Evolutionary conservation across 108 stramenopile species (phyloP), one percentile per base, ranked within the genome.

Genomic region (Pseudonitzschia multiseries): DNA sequence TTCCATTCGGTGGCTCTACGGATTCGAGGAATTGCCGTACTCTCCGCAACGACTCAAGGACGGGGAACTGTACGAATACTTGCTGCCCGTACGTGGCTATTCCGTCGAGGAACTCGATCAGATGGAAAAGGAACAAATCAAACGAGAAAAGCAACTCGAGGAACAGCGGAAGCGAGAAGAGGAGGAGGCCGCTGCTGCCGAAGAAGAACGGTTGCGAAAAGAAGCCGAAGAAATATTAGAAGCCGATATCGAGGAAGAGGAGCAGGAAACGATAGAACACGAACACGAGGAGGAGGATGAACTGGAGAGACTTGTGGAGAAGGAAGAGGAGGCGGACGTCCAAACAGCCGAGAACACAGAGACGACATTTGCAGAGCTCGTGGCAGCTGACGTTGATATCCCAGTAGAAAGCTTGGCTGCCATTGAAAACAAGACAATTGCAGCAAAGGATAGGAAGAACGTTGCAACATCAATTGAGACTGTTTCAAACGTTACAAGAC

Each of bases 1-100:
- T 2, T 86, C 84, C 10, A 80, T 91, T 6, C 78, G 94, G 70
- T 93, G 91, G 94, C 72, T 95, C 75, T 84, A 89, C 65, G 85
- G 83, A 42, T 89, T 95, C 69, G 86, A 86, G 51, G 78, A 90
- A 76, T 77, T 85, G 66, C 94, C 94, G 12, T 82, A 84, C 74
- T 79, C 79, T 31, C 74, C 70, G 4, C 84, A 91, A 51, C 52
- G 72, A 12, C 22, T 91, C 12, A 76, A 73, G 22, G 87, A 85
- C 52, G 94, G 86, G 2, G 90, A 91, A 70, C 50, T 91, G 2
- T 83, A 73, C 59, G 89, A 94, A 29, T 83, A 81, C 62, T 36
- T 86, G 48, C 69, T 94, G 24, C 93, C 93, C 9, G 50, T 89
- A 15, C 74, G 89, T 59, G 93, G 93, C 50, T 91, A 89, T 60